Conservation (phyloP, 805 yeast species). For the Kluyveromyces starmeri region DNA sequence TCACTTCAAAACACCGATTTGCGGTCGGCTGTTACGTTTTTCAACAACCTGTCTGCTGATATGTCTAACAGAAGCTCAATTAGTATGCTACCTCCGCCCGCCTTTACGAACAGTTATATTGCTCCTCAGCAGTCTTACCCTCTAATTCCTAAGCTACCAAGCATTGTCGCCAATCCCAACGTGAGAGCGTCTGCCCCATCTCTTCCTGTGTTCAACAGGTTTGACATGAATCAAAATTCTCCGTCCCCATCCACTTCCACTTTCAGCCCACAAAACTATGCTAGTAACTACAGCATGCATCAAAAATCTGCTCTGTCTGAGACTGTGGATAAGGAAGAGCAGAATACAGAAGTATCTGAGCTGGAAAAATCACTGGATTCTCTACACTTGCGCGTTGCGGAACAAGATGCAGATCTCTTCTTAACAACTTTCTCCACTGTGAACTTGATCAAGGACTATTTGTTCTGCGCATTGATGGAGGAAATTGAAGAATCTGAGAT, state of each 20-base stretch:
- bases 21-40: conserved; percentile 16
- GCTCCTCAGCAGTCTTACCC: conserved; percentile 6
- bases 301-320: conserved; percentile 7
- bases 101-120: conserved; percentile 4
- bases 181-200: not conserved
- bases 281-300: conserved; percentile 7
- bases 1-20: too few species aligned
- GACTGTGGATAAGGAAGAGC: not conserved
- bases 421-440: conserved; percentile 14
- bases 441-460: conserved; percentile 22
- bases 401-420: conserved; percentile 8
- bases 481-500: conserved; percentile 13
- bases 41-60: conserved; percentile 16
- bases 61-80: conserved; percentile 11
- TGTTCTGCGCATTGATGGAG: conserved; percentile 23
- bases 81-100: conserved; percentile 4
- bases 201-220: conserved; percentile 1
- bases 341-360: not conserved
- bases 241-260: not conserved
- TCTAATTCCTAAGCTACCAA: conserved; percentile 8
- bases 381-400: conserved; percentile 1
- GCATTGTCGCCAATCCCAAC: not conserved
- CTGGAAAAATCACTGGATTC: conserved; percentile 1
- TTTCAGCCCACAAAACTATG: conserved; percentile 1
- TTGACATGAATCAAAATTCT: not conserved